Evolutionary conservation across 805 yeast genomes (phyloP).

Genomic region (Jamesozyma rosinii): DNA sequence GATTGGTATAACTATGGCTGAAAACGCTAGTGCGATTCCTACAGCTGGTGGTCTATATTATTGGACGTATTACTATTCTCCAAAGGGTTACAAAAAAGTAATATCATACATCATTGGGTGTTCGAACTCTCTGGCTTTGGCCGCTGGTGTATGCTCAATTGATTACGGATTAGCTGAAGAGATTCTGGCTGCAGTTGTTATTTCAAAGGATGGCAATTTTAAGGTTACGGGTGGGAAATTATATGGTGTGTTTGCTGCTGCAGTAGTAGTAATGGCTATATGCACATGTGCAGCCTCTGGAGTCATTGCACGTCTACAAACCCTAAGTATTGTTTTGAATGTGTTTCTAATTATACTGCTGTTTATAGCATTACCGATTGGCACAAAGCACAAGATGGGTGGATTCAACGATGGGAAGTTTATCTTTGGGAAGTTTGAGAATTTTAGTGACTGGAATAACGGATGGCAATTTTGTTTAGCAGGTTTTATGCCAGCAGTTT

Average conservation of each 20-base stretch:
- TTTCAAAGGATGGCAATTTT: constrained; percentile 46
- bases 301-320: constrained; percentile 49
- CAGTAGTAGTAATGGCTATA: constrained; percentile 42
- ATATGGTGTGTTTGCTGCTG: constrained; percentile 61
- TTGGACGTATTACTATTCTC: constrained; percentile 62
- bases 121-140: constrained; percentile 56
- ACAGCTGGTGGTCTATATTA: constrained; percentile 69
- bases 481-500: constrained; percentile 56
- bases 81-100: constrained; percentile 41
- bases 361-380: constrained; percentile 58
- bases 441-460: constrained; percentile 45
- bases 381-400: constrained; percentile 33
- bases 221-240: constrained; percentile 43
- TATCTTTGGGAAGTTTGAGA: constrained; percentile 47
- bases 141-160: constrained; percentile 59
- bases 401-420: constrained; percentile 41
- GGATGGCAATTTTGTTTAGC: constrained; percentile 49
- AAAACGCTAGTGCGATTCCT: constrained; percentile 60
- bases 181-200: constrained; percentile 48
- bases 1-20: constrained; percentile 57
- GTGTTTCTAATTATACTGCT: constrained; percentile 43
- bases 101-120: constrained; percentile 57
- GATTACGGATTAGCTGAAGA: constrained; percentile 60
- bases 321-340: constrained; percentile 48
- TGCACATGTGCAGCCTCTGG: constrained; percentile 50